Base-by-base conservation (phyloP, 148 eudicot species). In the Vaccinium corymbosum region DNA sequence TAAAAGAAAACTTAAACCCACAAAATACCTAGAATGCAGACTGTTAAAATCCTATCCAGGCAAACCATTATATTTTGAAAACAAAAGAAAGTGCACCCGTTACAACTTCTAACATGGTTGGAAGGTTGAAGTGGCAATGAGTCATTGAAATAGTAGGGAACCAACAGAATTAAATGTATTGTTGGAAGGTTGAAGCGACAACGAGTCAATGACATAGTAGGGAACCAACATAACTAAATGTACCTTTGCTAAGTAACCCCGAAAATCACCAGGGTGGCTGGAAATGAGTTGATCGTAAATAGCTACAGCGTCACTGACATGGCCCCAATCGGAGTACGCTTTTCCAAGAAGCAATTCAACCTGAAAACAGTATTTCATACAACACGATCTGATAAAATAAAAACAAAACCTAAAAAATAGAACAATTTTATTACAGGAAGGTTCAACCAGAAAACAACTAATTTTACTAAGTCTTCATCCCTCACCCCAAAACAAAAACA, bases 291-390 rank as follows among this genome's bases (percentile, higher is more conserved):
- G 92, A 91, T 97, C 97, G 84, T 97, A 97, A 38, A 97, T 93
- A 82, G 95, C 83, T 68, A 93, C 87, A 35, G 99, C 99, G 89
- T 97, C 99, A 77, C 95, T 93, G 70, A 94, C 82, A 83, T 95
- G 98, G 76, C 99, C 98, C 99, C 99, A 94, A 74, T 93, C 98
- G 68, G 99, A 89, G 89, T 97, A 97, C 56, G 97, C 99, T 89
- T 97, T 97, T 77, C 99, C 99, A 75, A 97, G 97, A 85, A 97
- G 92, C 90, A 97, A 86, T 64, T 93, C 97, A 80, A 97, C 94
- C 99, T 97, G 93, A 85, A 84, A 87, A 79, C 19, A 22, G 7
- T 0, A 70, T 27, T 20, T 76, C 46, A 35, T 56, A 59, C 17
- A 52, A 57, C 32, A 84, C 53, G 20, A 66, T 59, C 19, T 1